These are phyloP conservation scores for Solanum bulbocastanum DNA, from an alignment of 257 asterid species.

Conservation along the genomic window DNA sequence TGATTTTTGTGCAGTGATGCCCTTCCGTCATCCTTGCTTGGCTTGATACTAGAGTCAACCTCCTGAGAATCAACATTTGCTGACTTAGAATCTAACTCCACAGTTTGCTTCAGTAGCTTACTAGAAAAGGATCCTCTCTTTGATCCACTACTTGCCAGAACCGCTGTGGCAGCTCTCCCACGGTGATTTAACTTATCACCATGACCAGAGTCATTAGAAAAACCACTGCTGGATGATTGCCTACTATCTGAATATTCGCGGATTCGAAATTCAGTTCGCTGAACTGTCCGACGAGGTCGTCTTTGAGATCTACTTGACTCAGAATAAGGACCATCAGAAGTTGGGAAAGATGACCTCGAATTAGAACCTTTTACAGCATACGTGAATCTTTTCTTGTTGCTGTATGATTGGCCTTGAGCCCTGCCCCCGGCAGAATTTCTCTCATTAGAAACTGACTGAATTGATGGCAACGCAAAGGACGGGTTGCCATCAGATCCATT, in stretches of 20 bases:
- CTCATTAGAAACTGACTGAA: slow-evolving; percentile 33
- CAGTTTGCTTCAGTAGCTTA: slow-evolving; percentile 36
- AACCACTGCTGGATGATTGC: slow-evolving; percentile 22
- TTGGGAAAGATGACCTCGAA: slow-evolving; percentile 28
- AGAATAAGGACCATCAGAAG: slow-evolving; percentile 25
- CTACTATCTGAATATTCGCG: slow-evolving; percentile 67
- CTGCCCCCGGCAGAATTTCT: slow-evolving; percentile 30
- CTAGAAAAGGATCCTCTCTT: slow-evolving; percentile 59
- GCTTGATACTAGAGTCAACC: slow-evolving; percentile 29
- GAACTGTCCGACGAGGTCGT: slow-evolving; percentile 63
- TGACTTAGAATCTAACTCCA: slow-evolving; percentile 29
- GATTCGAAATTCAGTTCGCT: slow-evolving; percentile 63
- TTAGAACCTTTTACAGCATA: slow-evolving; percentile 62
- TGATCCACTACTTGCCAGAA: slow-evolving; percentile 59
- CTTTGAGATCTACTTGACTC: slow-evolving; percentile 61
- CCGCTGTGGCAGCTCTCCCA: slow-evolving; percentile 41
- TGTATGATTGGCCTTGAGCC: slow-evolving; percentile 33
- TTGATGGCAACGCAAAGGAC: slow-evolving; percentile 20
- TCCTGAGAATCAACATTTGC: slow-evolving; percentile 27
- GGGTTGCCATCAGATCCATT: slow-evolving; percentile 33
- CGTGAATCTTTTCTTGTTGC: slow-evolving; percentile 50
- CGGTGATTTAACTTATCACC: slow-evolving; percentile 36
- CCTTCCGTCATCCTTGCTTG: slow-evolving; percentile 28
- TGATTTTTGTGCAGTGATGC: slow-evolving; percentile 17
- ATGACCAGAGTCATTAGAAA: slow-evolving; percentile 20